Base-by-base conservation (phyloP, 2,329 filamentous ascomycete species). In the Uncinocarpus reesii region DNA sequence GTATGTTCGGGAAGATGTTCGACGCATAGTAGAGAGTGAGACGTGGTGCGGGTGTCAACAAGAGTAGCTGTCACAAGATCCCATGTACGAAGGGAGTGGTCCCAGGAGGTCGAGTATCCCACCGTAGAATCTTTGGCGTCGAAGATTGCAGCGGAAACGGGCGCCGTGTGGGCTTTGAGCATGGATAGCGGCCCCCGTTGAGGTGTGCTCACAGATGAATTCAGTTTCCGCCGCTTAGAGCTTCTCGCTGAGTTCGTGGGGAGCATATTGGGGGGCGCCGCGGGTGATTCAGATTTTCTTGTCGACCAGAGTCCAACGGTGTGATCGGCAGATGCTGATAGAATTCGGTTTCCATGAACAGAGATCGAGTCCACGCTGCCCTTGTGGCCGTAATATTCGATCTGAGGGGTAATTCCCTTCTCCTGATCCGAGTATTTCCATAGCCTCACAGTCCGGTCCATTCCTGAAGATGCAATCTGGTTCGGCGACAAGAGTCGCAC, bases 81-180 rank as follows among this genome's bases (percentile, higher is more conserved):
- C 70, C 94, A 84, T 0, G 92, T 96, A 55, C 83, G 83, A 57
- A 96, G 73, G 1, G 85, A 85, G 72, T 95, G 89, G 70, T 98
- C 93, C 70, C 86, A 84, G 15, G 88, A 94, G 18, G 82, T 80
- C 1, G 87, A 90, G 73, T 98, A 96, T 40, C 85, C 90, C 34
- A 95, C 86, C 11, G 86, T 95, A 8, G 81, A 69, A 67, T 96
- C 90, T 47, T 79, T 75, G 3, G 83, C 83, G 66, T 94, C 86
- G 71, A 98, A 96, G 41, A 87, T 76, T 31, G 83, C 84, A 47
- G 83, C 84, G 1, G 85, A 86, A 37, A 89, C 86, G 37, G 84
- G 77, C 8, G 80, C 76, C 48, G 78, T 78, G 74, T 95, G 83
- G 46, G 80, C 78, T 13, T 77, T 70, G 50, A 95, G 76, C 47